Base-by-base conservation (phyloP, 768 basidiomycete species). In the Dioszegia crocea region DNA sequence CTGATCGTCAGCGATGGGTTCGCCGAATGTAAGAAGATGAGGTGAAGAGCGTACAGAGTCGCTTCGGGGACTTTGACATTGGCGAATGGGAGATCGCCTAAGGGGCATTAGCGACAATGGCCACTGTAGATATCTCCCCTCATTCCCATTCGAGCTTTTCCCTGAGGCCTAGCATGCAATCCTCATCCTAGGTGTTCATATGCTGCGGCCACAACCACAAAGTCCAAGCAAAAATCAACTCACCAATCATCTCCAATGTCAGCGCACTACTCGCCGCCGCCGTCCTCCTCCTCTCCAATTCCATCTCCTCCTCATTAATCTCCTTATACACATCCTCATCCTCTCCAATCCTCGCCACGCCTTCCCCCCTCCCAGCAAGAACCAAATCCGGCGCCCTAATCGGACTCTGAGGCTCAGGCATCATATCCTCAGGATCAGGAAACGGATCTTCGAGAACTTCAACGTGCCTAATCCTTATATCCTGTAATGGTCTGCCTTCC, bases 31-130 rank as follows among this genome's bases (percentile, higher is more conserved):
- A 23, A 27, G n/a, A 4, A 27, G 14, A 16, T 6, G 4, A 4
- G 38, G 19, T 4, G 38, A 19, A 6, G n/a, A n/a, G 38, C 51
- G 19, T 27, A 53, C 51, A 99, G 79, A 26, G 98, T 92, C 76
- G 98, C 98, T 78, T 99, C 96, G 0, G 96, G 96, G 0, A 96
- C 96, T 43, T 92, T 85, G 43, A 99, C 92, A 70, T 94, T 92
- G 24, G 96, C 96, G 74, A 99, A 98, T 0, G 96, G 96, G 53
- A 98, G 80, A 78, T 99, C 96, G 17, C 51, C 51, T 53, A 26
- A 27, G n/a, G 17, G 16, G 14, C 17, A 38, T 27, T 19, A 33
- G 8, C 47, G 26, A 24, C 10, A 19, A 30, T 33, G n/a, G n/a
- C n/a, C n/a, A n/a, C n/a, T n/a, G n/a, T n/a, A n/a, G n/a, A n/a